Base-by-base conservation (phyloP, 139 green algal genomes). In the Chlorella sp. region DNA sequence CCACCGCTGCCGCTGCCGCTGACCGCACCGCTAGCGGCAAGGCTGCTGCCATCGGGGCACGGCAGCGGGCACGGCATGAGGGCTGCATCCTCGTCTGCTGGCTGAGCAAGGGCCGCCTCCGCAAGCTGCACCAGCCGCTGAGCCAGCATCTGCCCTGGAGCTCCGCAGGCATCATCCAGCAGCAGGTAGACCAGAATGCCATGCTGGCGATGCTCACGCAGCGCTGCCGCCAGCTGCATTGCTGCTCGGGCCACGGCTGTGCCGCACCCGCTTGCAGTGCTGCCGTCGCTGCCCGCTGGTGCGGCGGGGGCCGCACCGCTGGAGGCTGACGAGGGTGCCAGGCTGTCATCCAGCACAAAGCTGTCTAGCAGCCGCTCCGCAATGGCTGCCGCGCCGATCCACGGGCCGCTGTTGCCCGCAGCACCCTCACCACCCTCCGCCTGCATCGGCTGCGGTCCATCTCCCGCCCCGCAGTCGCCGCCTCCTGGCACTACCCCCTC, bases 51-150 rank as follows among this genome's bases (percentile, higher is more conserved):
- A 26, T n/a, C 36, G 48, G 80, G 80, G 40, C 46, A 85, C 48
- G 43, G 80, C 26, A 43, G 41, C 28, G 80, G 80, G 67, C 60
- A 70, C 48, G 78, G 80, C 67, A 78, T 70, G 68, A 60, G 56
- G 17, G 60, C 8, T 1, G 19, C 46, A 17, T 48, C 80, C 34
- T 69, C 67, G 20, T 83, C 80, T 36, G 48, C 80, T 30, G 79
- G 67, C 26, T 36, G 51, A 5, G 67, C 80, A 20, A 54, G 40
- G 14, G 80, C 80, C 6, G 80, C 51, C 46, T 73, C 62, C n/a
- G 68, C 67, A 70, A 86, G 72, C 70, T 81, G 81, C 54, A 86
- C 54, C 72, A 86, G 20, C 19, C 81, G 81, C 40, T 86, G 56
- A 2, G 68, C 54, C 70, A 86, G 81, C 70, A 69, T 70, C 34